Base-by-base conservation (phyloP, 352 stramenopile species). In the Phytophthora lateralis region DNA sequence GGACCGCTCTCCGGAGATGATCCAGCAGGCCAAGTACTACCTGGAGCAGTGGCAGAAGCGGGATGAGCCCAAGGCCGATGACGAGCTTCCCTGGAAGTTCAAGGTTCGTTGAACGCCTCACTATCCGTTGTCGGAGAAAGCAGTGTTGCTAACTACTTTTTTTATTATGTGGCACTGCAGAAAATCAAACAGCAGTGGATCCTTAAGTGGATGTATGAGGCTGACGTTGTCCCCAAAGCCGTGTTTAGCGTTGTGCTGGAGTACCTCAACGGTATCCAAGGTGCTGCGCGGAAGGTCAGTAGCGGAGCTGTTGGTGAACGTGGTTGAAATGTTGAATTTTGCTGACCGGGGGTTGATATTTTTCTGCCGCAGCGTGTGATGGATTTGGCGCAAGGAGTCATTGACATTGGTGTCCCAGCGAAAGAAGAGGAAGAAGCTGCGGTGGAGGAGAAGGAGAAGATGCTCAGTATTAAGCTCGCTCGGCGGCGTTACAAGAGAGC, bases 111-210 rank as follows among this genome's bases (percentile, higher is more conserved):
- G 34, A 14, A 34, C 17, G 14, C 4, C 3, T 43, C 14, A 30
- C 18, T 14, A 17, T 29, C n/a, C n/a, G 26, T 42, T 54, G 42
- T 39, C 27, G 32, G 10, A 61, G 44, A 48, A 26, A 41, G 17
- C 10, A 37, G 20, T 12, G 30, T 49, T 7, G 32, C 48, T 60
- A 29, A 64, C n/a, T 60, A 5, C 2, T 48, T 50, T 32, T 35
- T 10, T 51, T 54, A n/a, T n/a, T n/a, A n/a, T 57, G 10, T 58
- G 29, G n/a, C 17, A 20, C 48, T 60, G 24, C 49, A 89, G 82
- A 94, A 88, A 82, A 82, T 86, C 15, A 90, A 92, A 62, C 85
- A 94, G 71, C 70, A 84, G 47, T 94, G 85, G 85, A 85, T 94
- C 49, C 53, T 94, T 9, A 69, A 55, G 32, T 94, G 85, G 82